These are phyloP conservation scores for Arachis hypogaea DNA, from an alignment of 306 rosid genomes.

Conservation along the genomic window DNA sequence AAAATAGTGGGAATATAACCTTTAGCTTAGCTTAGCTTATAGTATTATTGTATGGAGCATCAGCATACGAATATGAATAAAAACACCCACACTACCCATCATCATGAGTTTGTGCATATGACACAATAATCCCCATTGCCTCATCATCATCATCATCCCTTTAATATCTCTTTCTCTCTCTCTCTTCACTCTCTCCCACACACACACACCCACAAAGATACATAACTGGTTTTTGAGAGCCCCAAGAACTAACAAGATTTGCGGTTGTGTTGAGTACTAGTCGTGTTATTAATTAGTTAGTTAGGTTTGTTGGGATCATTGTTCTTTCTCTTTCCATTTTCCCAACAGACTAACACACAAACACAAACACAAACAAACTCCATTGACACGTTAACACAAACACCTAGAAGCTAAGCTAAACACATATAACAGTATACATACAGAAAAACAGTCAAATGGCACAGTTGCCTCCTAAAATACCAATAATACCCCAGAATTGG, in stretches of 20 bases:
- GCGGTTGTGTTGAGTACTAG: conserved; percentile 41
- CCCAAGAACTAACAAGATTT: conserved; percentile 48
- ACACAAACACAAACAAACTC: conserved; percentile 12
- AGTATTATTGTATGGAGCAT: not conserved
- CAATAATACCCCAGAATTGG: conserved; percentile 81
- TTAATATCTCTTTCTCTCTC: not conserved
- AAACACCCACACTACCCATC: conserved; percentile 8
- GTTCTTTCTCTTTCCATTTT: conserved; percentile 26
- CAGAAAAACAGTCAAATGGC: conserved; percentile 57
- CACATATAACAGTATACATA: not conserved
- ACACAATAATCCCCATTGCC: conserved; percentile 26
- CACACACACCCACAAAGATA: too few species aligned
- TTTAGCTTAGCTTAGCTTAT: too few species aligned
- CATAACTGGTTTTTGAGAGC: conserved; percentile 34
- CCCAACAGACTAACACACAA: conserved; percentile 15
- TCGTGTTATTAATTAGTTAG: not conserved
- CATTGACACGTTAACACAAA: conserved; percentile 9
- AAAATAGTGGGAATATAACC: not conserved
- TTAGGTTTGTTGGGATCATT: conserved; percentile 42
- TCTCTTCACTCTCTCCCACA: conserved; percentile 32
- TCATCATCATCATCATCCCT: conserved; percentile 10
- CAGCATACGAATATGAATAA: conserved; percentile 1
- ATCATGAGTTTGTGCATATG: conserved; percentile 31
- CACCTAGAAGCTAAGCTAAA: too few species aligned
- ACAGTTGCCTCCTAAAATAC: conserved; percentile 95